phyloP scores from a whole-genome alignment of 441 rosid species.

The Bocquillonia castaneifolia region DNA sequence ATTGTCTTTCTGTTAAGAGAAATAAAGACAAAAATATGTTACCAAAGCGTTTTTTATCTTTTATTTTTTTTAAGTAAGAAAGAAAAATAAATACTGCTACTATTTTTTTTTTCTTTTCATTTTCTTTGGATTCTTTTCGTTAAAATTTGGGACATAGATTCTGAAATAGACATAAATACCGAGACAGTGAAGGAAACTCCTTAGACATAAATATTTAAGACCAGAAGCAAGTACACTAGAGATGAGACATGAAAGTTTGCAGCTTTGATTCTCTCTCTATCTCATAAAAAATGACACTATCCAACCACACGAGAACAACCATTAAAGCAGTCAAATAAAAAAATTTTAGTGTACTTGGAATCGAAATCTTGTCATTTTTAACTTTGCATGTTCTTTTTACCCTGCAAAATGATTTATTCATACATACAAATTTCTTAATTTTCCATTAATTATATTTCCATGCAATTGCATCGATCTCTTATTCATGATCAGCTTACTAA shows the following conservation, averaged over 20 bases:
- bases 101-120: not conserved
- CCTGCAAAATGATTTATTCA: not conserved
- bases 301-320: conserved; percentile 32
- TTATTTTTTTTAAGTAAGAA: not conserved
- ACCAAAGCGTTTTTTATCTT: not conserved
- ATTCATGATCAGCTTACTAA: too few relatives aligned
- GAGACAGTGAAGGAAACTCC: conserved; percentile 21
- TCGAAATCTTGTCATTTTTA: not conserved
- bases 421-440: too few relatives aligned
- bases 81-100: too few relatives aligned
- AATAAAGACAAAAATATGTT: conserved; percentile 7
- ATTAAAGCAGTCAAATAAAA: conserved; percentile 14
- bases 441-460: too few relatives aligned
- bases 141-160: conserved; percentile 31
- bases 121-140: conserved; percentile 24
- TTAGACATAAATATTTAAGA: conserved; percentile 15
- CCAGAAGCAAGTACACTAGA: conserved; percentile 32
- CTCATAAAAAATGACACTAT: conserved; percentile 20
- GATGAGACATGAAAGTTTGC: conserved; percentile 44
- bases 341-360: not conserved
- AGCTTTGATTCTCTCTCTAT: conserved; percentile 32
- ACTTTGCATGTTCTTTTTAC: too few relatives aligned
- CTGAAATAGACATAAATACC: conserved; percentile 33
- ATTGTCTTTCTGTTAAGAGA: conserved; percentile 17
- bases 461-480: too few relatives aligned